Evolutionary conservation across 106 monocot species (phyloP).

Genomic region (Dioscorea dumetorum): DNA sequence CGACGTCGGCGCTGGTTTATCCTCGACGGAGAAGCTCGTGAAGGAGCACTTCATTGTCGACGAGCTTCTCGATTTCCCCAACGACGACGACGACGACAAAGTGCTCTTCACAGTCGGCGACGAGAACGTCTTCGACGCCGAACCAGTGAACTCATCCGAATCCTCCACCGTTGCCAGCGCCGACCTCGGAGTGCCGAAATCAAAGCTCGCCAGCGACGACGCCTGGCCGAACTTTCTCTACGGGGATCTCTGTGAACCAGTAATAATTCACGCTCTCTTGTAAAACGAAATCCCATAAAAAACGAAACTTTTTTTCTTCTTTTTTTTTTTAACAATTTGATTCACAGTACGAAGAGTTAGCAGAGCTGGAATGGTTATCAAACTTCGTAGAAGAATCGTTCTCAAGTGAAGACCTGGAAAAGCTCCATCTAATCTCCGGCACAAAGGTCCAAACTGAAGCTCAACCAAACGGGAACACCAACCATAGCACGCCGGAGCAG

Average conservation of each 20-base stretch:
- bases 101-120: conserved; percentile 11
- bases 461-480: not conserved
- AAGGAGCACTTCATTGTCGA: conserved; percentile 60
- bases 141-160: conserved; percentile 24
- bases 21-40: conserved; percentile 17
- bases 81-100: conserved; percentile 29
- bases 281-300: not conserved
- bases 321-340: not conserved
- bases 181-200: conserved; percentile 22
- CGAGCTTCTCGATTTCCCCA: conserved; percentile 75
- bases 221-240: conserved; percentile 21
- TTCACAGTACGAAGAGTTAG: conserved; percentile 47
- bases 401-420: conserved; percentile 45
- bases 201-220: conserved; percentile 21
- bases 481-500: not conserved
- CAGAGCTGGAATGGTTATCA: conserved; percentile 68
- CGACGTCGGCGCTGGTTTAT: conserved; percentile 6
- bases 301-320: not conserved
- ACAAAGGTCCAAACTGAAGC: conserved; percentile 12
- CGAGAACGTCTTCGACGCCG: not conserved
- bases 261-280: conserved; percentile 7
- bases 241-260: conserved; percentile 66
- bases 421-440: conserved; percentile 49
- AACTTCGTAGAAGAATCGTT: conserved; percentile 56
- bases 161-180: conserved; percentile 23